Evolutionary conservation across 352 stramenopile genomes (phyloP).

Genomic region (Globisporangium iwayamae): DNA sequence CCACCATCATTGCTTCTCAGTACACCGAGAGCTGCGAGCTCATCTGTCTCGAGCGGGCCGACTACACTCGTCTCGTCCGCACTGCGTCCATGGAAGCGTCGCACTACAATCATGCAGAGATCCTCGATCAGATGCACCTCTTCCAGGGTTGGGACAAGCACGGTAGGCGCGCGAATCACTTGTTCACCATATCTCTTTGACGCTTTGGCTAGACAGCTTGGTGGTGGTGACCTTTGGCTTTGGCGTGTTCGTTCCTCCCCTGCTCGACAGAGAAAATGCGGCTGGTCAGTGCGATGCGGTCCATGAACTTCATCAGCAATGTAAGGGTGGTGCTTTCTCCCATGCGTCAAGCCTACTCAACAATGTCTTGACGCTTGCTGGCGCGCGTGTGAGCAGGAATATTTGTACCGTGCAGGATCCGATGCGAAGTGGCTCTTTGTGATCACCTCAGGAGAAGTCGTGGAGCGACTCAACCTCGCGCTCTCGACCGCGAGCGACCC

Average conservation of each 20-base stretch:
- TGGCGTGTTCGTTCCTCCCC: neutral
- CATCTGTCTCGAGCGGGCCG: slow-evolving; percentile 65
- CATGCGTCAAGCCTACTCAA: neutral
- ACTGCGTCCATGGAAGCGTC: slow-evolving; percentile 77
- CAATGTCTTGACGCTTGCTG: neutral
- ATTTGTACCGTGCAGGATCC: slow-evolving; percentile 56
- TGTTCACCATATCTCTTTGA: neutral
- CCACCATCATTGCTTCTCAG: slow-evolving; percentile 68
- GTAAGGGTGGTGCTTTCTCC: slow-evolving; percentile 21
- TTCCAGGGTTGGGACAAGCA: slow-evolving; percentile 72
- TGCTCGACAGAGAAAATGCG: slow-evolving; percentile 64
- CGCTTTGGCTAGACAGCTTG: neutral
- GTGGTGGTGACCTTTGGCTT: neutral
- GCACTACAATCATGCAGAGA: slow-evolving; percentile 73
- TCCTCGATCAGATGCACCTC: slow-evolving; percentile 72
- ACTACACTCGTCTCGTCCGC: slow-evolving; percentile 70
- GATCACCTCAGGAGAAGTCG: slow-evolving; percentile 60
- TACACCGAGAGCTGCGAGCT: slow-evolving; percentile 59
- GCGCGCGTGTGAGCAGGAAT: slow-evolving; percentile 35
- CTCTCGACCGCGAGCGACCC: slow-evolving; percentile 19
- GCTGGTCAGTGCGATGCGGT: slow-evolving; percentile 61
- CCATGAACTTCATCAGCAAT: slow-evolving; percentile 58
- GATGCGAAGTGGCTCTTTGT: slow-evolving; percentile 78
- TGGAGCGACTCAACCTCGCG: slow-evolving; percentile 60
- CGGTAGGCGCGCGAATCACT: slow-evolving; percentile 24